These are phyloP conservation scores for Chaetoceros tenuissimus DNA, from an alignment of 108 stramenopile genomes.

Conservation along the genomic window DNA sequence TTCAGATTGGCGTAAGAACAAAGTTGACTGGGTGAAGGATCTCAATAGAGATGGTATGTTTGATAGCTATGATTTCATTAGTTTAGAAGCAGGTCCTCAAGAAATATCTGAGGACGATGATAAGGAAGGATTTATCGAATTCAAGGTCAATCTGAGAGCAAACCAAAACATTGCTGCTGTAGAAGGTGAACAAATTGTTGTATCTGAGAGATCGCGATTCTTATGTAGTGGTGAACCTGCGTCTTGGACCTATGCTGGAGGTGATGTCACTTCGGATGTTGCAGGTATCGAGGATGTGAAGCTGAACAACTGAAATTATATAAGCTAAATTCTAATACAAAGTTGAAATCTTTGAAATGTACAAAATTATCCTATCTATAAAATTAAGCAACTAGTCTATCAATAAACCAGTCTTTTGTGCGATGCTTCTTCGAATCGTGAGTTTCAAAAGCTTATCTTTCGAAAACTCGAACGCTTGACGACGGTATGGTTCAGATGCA, in stretches of 20 bases:
- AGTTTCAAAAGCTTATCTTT: too few species aligned
- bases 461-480: too few species aligned
- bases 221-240: constrained; percentile 23
- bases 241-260: constrained; percentile 55
- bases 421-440: too few species aligned
- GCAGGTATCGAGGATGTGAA: constrained; percentile 39
- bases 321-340: too few species aligned
- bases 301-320: constrained; percentile 19
- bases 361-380: too few species aligned
- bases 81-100: constrained; percentile 24
- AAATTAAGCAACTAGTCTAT: too few species aligned
- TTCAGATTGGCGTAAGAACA: constrained; percentile 45
- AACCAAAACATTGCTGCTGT: constrained; percentile 1
- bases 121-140: constrained; percentile 47
- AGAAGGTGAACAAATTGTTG: constrained; percentile 41
- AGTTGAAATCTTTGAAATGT: too few species aligned
- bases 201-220: constrained; percentile 53
- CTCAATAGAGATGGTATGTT: constrained; percentile 71
- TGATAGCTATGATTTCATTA: constrained; percentile 66
- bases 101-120: constrained; percentile 20
- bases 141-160: constrained; percentile 33
- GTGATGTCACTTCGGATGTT: constrained; percentile 50
- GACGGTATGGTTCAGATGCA: too few species aligned
- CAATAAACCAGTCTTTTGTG: too few species aligned
- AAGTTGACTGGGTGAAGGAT: constrained; percentile 65